phyloP scores from a whole-genome alignment of 139 green algal species.

The Edaphochlamys debaryana region DNA sequence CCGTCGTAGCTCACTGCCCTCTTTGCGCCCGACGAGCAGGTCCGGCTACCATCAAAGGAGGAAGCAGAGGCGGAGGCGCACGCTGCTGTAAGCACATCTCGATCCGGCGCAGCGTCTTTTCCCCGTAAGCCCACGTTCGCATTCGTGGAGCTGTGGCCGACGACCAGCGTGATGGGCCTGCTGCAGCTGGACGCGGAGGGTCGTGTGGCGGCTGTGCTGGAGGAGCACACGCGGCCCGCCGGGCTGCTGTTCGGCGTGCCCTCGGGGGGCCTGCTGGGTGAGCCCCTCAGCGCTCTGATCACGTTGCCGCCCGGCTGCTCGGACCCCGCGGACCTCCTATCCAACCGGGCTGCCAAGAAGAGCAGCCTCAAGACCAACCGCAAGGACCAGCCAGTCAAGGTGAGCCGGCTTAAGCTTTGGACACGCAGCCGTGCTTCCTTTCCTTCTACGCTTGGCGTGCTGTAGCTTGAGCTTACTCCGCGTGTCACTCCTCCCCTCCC shows the following conservation, averaged over 20 bases:
- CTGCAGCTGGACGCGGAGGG: slow-evolving; percentile 2
- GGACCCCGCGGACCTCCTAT: not conserved
- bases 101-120: too few species aligned
- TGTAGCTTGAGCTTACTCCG: too few species aligned
- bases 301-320: not conserved
- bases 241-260: slow-evolving; percentile 25
- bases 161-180: not conserved
- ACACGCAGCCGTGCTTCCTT: too few species aligned
- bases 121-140: too few species aligned
- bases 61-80: too few species aligned
- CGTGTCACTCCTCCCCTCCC: too few species aligned
- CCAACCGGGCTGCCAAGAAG: not conserved
- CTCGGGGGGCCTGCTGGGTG: not conserved
- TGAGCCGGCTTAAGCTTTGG: not conserved
- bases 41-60: too few species aligned
- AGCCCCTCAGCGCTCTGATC: not conserved
- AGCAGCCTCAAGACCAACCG: slow-evolving; percentile 26
- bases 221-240: slow-evolving; percentile 13
- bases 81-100: too few species aligned
- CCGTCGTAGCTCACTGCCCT: too few species aligned
- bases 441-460: too few species aligned
- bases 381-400: not conserved
- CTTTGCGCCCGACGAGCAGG: too few species aligned
- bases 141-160: slow-evolving; percentile 3
- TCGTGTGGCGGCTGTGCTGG: not conserved